Evolutionary conservation across 139 green algal genomes (phyloP).

Genomic region (Chlamydomonas incerta): DNA sequence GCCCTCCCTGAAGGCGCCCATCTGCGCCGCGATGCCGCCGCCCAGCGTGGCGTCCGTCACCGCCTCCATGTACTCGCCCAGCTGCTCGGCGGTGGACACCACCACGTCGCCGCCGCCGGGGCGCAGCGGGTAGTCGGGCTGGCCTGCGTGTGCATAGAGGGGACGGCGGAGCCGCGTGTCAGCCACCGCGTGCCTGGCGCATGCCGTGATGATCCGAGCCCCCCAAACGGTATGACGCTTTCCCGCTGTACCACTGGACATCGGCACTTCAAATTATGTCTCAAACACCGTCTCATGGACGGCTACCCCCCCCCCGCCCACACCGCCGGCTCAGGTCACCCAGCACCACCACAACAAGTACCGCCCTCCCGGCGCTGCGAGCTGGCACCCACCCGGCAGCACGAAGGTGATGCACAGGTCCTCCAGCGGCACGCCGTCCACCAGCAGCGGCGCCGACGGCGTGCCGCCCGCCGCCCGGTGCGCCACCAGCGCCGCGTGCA

Average conservation of each 20-base stretch:
- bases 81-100: conserved; percentile 76
- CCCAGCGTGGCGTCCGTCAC: conserved; percentile 92
- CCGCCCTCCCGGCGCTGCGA: not conserved
- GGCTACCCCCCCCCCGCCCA: too few relatives aligned
- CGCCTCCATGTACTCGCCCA: conserved; percentile 81
- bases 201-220: too few relatives aligned
- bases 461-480: not conserved
- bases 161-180: too few relatives aligned
- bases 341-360: too few relatives aligned
- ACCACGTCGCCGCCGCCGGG: conserved; percentile 67
- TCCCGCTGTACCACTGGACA: too few relatives aligned
- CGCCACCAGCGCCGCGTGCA: conserved; percentile 56
- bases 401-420: conserved; percentile 97
- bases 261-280: too few relatives aligned
- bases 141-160: conserved; percentile 37
- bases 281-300: too few relatives aligned
- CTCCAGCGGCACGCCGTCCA: conserved; percentile 85
- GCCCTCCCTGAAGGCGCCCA: conserved; percentile 85
- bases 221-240: too few relatives aligned
- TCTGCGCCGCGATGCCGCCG: conserved; percentile 79
- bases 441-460: conserved; percentile 59
- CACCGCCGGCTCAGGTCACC: too few relatives aligned
- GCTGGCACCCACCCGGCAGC: conserved; percentile 75
- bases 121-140: conserved; percentile 79
- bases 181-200: too few relatives aligned